A percentile compares a stretch with the other conserved stretches of the same genome.
These are phyloP conservation scores for Backusella luteola DNA, from an alignment of 192 early-diverging fungal genomes.

Conservation along the genomic window DNA sequence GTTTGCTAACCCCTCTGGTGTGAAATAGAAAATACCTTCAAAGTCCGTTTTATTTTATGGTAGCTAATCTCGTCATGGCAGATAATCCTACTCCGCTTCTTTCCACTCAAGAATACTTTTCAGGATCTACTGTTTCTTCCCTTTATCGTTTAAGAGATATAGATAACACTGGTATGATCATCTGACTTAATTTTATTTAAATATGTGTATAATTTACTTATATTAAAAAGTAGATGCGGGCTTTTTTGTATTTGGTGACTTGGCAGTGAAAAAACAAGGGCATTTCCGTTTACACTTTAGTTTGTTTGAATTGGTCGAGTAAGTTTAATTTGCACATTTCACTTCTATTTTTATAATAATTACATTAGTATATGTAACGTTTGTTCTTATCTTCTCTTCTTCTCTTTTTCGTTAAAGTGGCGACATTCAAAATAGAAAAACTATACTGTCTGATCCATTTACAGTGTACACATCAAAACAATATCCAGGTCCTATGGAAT, in stretches of 20 bases:
- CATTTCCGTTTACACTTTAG: constrained; percentile 78
- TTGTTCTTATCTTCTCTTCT: constrained; percentile 22
- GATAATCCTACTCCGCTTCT: not conserved
- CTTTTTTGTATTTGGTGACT: constrained; percentile 95
- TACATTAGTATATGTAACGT: not conserved
- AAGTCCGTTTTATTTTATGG: constrained; percentile 35
- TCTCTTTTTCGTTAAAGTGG: constrained; percentile 65
- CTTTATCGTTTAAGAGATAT: constrained; percentile 83
- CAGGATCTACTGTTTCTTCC: constrained; percentile 67
- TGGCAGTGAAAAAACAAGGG: constrained; percentile 89
- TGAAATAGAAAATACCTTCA: constrained; percentile 30
- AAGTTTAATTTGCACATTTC: constrained; percentile 23
- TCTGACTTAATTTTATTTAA: not conserved
- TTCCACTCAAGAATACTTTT: constrained; percentile 25
- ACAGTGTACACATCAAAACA: constrained; percentile 86
- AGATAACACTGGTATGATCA: constrained; percentile 55
- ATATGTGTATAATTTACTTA: constrained; percentile 6
- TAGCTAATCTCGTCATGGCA: constrained; percentile 20
- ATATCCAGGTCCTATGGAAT: constrained; percentile 92
- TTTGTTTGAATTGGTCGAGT: constrained; percentile 85
- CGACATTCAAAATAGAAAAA: constrained; percentile 34
- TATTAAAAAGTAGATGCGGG: constrained; percentile 63
- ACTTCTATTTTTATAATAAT: not conserved
- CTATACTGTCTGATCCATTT: constrained; percentile 70
- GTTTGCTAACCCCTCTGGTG: not conserved